Conservation (phyloP, 1,284 basidiomycete species). For the Cutaneotrichosporon dermatis region DNA sequence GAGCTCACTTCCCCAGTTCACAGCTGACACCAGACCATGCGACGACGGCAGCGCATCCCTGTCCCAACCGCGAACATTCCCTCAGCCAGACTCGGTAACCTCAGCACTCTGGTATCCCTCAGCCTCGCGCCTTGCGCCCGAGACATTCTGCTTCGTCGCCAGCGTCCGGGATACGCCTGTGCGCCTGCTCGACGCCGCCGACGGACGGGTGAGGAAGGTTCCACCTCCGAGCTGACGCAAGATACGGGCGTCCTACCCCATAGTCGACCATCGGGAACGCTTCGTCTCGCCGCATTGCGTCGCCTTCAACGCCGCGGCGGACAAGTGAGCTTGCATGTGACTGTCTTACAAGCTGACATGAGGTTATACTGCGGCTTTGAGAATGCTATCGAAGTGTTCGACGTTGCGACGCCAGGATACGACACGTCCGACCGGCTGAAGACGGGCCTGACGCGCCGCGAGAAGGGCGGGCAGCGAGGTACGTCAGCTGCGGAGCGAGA, state of each 20-base stretch:
- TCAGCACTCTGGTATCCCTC: constrained; percentile 77
- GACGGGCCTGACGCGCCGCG: constrained; percentile 72
- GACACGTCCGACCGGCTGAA: constrained; percentile 58
- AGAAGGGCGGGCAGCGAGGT: constrained; percentile 81
- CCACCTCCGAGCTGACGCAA: constrained; percentile 36
- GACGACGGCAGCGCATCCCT: not conserved
- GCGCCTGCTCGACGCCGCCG: constrained; percentile 68
- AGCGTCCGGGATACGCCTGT: constrained; percentile 77
- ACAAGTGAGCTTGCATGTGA: constrained; percentile 67
- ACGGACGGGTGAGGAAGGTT: constrained; percentile 61
- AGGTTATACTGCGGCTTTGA: constrained; percentile 88
- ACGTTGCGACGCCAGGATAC: constrained; percentile 53
- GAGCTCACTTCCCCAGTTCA: constrained; percentile 2
- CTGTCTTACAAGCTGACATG: constrained; percentile 6
- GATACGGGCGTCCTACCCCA: constrained; percentile 83
- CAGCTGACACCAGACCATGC: not conserved
- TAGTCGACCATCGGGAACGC: constrained; percentile 84
- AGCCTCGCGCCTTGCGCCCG: constrained; percentile 58
- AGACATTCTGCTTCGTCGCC: constrained; percentile 71
- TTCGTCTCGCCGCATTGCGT: constrained; percentile 78
- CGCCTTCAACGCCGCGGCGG: constrained; percentile 64
- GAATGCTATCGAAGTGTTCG: constrained; percentile 82
- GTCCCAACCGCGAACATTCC: constrained; percentile 29
- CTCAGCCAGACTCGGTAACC: constrained; percentile 65
- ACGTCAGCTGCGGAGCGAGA: constrained; percentile 8